These are phyloP conservation scores for Suhomyces taliae DNA, from an alignment of 1,139 yeast species.

Conservation along the genomic window DNA sequence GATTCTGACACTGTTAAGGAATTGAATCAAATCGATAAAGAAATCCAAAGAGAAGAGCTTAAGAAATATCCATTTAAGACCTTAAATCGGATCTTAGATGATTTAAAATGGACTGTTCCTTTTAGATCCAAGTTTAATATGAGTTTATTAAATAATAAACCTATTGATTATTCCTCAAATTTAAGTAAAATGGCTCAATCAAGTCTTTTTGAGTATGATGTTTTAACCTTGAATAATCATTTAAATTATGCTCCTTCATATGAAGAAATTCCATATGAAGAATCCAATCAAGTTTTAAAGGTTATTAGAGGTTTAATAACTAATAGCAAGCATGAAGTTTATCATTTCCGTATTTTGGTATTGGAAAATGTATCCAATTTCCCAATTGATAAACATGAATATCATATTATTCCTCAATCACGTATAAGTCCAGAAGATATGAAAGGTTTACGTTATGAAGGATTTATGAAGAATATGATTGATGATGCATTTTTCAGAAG, in stretches of 20 bases:
- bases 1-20: no score
- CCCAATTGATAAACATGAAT: constrained; percentile 34
- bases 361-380: constrained; percentile 26
- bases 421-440: constrained; percentile 31
- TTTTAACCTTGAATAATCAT: constrained; percentile 35
- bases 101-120: constrained; percentile 48
- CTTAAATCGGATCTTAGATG: constrained; percentile 64
- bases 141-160: constrained; percentile 31
- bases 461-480: constrained; percentile 13
- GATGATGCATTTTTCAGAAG: constrained; percentile 41
- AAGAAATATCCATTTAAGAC: constrained; percentile 52
- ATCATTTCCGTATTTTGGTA: constrained; percentile 35
- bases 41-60: constrained; percentile 1
- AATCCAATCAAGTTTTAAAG: constrained; percentile 24
- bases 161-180: constrained; percentile 37
- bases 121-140: constrained; percentile 19
- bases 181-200: constrained; percentile 22
- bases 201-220: constrained; percentile 16
- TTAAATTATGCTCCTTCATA: constrained; percentile 33
- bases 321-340: constrained; percentile 18
- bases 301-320: constrained; percentile 37
- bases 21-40: neutral
- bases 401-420: constrained; percentile 31
- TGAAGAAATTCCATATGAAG: constrained; percentile 22
- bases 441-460: constrained; percentile 12